Evolutionary conservation across 2,329 filamentous ascomycete species (phyloP), one percentile per base, ranked within the genome.

Genomic region (Penicillium griseofulvum): DNA sequence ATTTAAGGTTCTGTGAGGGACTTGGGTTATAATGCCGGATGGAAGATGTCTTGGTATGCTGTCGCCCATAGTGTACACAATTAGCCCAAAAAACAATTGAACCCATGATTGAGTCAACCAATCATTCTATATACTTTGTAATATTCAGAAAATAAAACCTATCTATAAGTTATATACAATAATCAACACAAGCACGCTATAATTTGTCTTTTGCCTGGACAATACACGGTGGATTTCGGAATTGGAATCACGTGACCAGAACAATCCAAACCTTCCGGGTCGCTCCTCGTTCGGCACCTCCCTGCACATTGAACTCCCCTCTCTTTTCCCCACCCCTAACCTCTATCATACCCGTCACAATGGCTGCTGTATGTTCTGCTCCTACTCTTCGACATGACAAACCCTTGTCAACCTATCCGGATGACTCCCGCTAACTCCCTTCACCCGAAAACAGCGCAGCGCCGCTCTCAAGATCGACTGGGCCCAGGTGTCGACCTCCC

Each of bases 391-490:
- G 17, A 39, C 17, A 43, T 50, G 34, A 24, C 17, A 28, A 37
- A 36, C 45, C 48, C 54, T 37, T 31, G 38, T 55, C 45, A 31
- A 31, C 17, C 33, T 22, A 17, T 42, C 19, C 24, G 48, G 16
- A 42, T 44, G 33, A 24, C 57, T 65, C 50, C 60, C 60, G 61
- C 64, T 68, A 65, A 67, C 65, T 39, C 41, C 57, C 38, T 58
- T 64, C 59, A 56, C 54, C 56, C 56, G 56, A 56, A 49, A 54
- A 71, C 70, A 97, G 93, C 89, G 91, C 85, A 96, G 91, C 86
- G 92, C 93, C 83, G 92, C 93, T 80, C 86, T 95, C 80, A 99
- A 97, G 87, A 86, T 99, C 84, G 94, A 99, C 87, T 99, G 94
- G 94, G 86, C 86, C 81, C 94, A 95, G 82, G 86, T 99, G 74